These are phyloP conservation scores for Euptelea pleiosperma DNA, from an alignment of 164 flowering plant genomes.

Conservation along the genomic window DNA sequence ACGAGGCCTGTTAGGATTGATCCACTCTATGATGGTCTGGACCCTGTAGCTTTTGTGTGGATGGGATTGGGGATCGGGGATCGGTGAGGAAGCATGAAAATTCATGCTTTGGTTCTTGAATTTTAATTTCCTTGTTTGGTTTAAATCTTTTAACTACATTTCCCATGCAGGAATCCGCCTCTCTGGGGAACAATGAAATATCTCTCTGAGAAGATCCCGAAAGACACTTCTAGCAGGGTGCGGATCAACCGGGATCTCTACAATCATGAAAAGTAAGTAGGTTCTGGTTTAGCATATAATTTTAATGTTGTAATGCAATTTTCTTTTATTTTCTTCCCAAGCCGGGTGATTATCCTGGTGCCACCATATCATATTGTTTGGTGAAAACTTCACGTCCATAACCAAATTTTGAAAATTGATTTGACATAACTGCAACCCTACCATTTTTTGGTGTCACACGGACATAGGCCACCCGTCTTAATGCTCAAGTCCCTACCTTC, in stretches of 20 bases:
- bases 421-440: too few relatives aligned
- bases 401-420: background rate
- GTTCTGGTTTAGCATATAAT: background rate
- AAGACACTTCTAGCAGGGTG: conserved; percentile 87
- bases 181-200: conserved; percentile 95
- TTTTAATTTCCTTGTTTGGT: background rate
- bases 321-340: background rate
- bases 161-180: conserved; percentile 72
- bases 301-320: background rate
- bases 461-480: too few relatives aligned
- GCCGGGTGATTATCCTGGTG: background rate
- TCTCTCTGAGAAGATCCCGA: conserved; percentile 90
- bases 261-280: conserved; percentile 67
- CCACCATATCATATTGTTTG: background rate
- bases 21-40: too few relatives aligned
- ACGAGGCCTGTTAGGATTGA: too few relatives aligned
- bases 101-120: background rate
- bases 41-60: too few relatives aligned
- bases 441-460: too few relatives aligned
- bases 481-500: background rate
- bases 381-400: background rate
- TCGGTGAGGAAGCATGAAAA: too few relatives aligned
- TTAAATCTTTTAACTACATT: background rate
- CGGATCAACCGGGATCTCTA: conserved; percentile 91
- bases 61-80: too few relatives aligned